These are phyloP conservation scores for Brasilioporus rufonigricans DNA, from an alignment of 768 basidiomycete species.

Conservation along the genomic window DNA sequence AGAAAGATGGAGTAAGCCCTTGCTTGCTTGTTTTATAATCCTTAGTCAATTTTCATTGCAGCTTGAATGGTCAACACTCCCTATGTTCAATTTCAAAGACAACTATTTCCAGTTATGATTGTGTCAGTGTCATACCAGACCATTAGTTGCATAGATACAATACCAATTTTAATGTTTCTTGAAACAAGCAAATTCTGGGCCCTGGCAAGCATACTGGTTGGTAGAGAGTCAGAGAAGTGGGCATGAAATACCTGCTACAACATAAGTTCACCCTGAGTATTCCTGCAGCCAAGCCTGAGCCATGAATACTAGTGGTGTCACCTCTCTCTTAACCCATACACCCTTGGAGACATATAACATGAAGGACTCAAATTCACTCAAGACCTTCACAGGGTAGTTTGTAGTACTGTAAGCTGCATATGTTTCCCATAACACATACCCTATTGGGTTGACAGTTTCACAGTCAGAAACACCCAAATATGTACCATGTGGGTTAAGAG, in stretches of 20 bases:
- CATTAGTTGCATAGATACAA: not conserved
- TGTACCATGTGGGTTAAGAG: no score
- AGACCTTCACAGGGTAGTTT: no score
- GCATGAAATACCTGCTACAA: not conserved
- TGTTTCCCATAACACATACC: no score
- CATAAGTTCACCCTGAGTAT: no score
- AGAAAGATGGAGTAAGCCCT: conserved; percentile 46
- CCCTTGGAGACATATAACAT: no score
- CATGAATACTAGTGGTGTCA: no score
- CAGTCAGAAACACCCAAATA: no score
- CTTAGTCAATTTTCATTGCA: conserved; percentile 23
- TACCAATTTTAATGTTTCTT: not conserved
- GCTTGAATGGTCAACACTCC: conserved; percentile 54
- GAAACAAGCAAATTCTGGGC: not conserved
- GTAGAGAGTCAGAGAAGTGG: not conserved
- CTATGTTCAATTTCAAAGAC: conserved; percentile 58
- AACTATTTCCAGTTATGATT: conserved; percentile 39
- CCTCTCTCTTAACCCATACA: no score
- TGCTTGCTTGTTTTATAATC: not conserved
- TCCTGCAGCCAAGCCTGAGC: no score
- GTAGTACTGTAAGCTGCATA: no score
- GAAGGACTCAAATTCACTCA: no score
- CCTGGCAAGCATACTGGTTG: not conserved
- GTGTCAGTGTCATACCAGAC: not conserved
- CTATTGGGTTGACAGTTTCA: no score